These are phyloP conservation scores for Cyberlindnera japonica DNA, from an alignment of 805 yeast species.

Conservation along the genomic window DNA sequence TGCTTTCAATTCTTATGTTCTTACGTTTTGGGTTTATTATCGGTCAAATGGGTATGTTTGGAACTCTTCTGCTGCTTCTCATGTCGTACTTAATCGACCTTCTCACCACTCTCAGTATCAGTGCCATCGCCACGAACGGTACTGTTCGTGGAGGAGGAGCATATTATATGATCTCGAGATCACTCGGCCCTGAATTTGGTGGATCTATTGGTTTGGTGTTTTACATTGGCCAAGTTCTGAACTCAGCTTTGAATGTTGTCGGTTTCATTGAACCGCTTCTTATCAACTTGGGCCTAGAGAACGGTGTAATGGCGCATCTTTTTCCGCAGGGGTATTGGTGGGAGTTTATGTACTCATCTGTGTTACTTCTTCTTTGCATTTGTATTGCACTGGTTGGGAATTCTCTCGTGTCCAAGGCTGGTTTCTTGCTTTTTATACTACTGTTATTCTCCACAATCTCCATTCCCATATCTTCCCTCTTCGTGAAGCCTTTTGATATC, in stretches of 20 bases:
- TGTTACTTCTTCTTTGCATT: conserved; percentile 66
- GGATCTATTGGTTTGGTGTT: conserved; percentile 96
- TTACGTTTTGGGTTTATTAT: conserved; percentile 91
- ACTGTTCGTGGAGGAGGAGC: conserved; percentile 98
- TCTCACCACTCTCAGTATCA: conserved; percentile 82
- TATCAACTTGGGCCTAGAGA: conserved; percentile 63
- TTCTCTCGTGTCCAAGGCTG: conserved; percentile 75
- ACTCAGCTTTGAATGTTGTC: conserved; percentile 88
- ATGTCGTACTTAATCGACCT: conserved; percentile 78
- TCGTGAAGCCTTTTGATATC: conserved; percentile 58
- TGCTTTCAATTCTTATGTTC: conserved; percentile 90
- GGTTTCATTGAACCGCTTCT: conserved; percentile 91
- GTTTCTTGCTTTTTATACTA: conserved; percentile 65
- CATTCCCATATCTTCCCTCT: conserved; percentile 71
- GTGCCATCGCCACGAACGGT: conserved; percentile 97
- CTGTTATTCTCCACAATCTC: conserved; percentile 71
- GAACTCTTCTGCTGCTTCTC: conserved; percentile 62
- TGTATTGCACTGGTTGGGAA: conserved; percentile 79
- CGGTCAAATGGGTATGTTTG: conserved; percentile 90
- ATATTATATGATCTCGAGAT: conserved; percentile 92
- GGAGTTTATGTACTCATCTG: conserved; percentile 68
- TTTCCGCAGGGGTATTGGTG: conserved; percentile 71
- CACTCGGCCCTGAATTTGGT: conserved; percentile 97
- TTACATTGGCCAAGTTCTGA: conserved; percentile 90
- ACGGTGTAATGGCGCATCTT: conserved; percentile 52